Evolutionary conservation across 306 rosid species (phyloP), one percentile per base, ranked within the genome.

Genomic region (Neltuma alba): DNA sequence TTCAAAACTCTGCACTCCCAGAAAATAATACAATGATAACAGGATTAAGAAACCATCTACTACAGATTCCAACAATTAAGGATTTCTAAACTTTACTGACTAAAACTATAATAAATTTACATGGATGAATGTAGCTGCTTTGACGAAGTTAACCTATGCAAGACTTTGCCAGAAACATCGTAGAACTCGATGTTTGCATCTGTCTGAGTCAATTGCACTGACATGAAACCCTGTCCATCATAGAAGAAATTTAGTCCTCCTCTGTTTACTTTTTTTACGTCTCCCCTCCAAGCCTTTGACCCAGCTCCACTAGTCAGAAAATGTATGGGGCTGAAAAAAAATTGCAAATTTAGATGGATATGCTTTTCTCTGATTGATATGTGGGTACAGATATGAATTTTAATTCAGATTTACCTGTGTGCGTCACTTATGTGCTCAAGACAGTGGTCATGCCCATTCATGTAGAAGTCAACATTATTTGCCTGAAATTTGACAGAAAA

Each of bases 181-280:
- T 86, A 86, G 80, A 86, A 85, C 50, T 68, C 74, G 65, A 88
- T 74, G 72, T 34, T 52, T 76, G 89, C 88, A 40, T 86, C 83
- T n/a, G 72, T 79, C 33, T 50, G 71, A 50, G 86, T 72, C 81
- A 88, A 73, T 72, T 83, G 57, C 45, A 81, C 89, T 8, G 89
- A 88, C 89, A 88, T 86, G 86, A 88, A 88, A 70, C 89, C 91
- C 75, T 88, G 91, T 79, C 91, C 91, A 76, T 86, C 89, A 70
- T 88, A 86, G 83, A 83, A 88, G 85, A 88, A 88, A 6, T 86
- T 79, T 75, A 88, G 30, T 25, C 40, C 89, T 73, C 12, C 77
- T 62, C 28, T 18, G n/a, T 81, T 73, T 6, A 1, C 45, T 27
- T 6, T 28, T 33, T 73, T 50, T 11, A 75, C 14, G 75, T 88